Evolutionary conservation across 805 yeast genomes (phyloP).

Genomic region (Priceomyces castillae): DNA sequence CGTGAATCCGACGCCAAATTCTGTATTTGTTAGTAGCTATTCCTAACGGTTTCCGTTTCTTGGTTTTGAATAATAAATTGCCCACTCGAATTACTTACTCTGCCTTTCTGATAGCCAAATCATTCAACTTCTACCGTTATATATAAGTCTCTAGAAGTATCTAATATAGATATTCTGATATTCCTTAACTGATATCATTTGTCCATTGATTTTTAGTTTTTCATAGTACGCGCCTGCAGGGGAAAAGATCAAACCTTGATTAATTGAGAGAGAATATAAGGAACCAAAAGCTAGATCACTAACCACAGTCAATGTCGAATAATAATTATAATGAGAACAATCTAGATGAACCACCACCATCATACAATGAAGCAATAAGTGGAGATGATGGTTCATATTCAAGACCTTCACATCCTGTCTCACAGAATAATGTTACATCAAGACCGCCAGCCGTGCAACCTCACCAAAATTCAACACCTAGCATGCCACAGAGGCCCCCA

Average conservation of each 20-base stretch:
- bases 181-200: neutral
- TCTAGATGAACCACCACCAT: conserved; percentile 37
- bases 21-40: conserved; percentile 39
- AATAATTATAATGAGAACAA: neutral
- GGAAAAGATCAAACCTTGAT: neutral
- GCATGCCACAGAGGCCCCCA: conserved; percentile 2
- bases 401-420: conserved; percentile 8
- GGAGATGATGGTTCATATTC: conserved; percentile 13
- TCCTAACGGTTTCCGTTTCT: neutral
- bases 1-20: conserved; percentile 90
- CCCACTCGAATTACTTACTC: conserved; percentile 44
- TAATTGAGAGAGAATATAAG: neutral
- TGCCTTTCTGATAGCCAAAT: conserved; percentile 78
- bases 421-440: conserved; percentile 11
- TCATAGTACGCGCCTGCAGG: neutral
- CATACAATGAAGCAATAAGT: conserved; percentile 45
- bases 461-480: neutral
- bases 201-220: neutral
- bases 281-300: conserved; percentile 65
- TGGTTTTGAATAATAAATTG: neutral
- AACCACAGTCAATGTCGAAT: neutral
- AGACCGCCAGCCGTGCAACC: conserved; percentile 10
- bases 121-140: conserved; percentile 24
- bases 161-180: neutral
- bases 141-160: neutral